Base-by-base conservation (phyloP, 2,329 filamentous ascomycete species). In the Cytospora leucostoma region DNA sequence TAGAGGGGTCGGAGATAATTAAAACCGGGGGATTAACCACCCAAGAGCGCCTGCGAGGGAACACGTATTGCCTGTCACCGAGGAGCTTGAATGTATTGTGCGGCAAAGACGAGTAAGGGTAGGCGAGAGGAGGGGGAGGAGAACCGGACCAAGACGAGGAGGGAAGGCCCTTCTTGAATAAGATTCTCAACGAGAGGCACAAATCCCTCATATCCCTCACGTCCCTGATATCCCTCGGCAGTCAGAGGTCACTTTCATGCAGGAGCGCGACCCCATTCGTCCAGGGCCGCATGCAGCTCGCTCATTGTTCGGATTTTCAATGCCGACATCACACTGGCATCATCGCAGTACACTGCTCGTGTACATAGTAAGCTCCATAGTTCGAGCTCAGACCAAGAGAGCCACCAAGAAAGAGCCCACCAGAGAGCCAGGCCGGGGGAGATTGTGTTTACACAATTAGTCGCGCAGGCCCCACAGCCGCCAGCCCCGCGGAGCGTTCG, bases 321-420 rank as follows among this genome's bases (percentile, higher is more conserved):
- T 10, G 44, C 44, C 44, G 44, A 47, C 44, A 47, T 47, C 44
- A 47, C n/a, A 47, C 44, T 47, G 44, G 44, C 44, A 47, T 47
- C 44, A 47, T 47, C n/a, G 44, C n/a, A 47, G 44, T 47, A 47
- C 19, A 8, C 3, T 19, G 40, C 17, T 10, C 38, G 17, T 44
- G 38, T 7, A 21, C n/a, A 47, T n/a, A 21, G 17, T 35, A 35
- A 8, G 35, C 19, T 10, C 19, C 17, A 2, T n/a, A n/a, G 40
- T 15, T 44, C 40, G 35, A 44, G 40, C 27, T 27, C 27, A 27
- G 27, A 27, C 27, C 27, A 27, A 27, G 27, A 27, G 27, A 27
- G 27, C 27, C 27, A 27, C 27, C 27, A 27, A 27, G 27, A 27
- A 4, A 27, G 27, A n/a, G n/a, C n/a, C 27, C 27, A 27, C 27